These are phyloP conservation scores for Sparassis latifolia DNA, from an alignment of 1,284 basidiomycete genomes.

Conservation along the genomic window DNA sequence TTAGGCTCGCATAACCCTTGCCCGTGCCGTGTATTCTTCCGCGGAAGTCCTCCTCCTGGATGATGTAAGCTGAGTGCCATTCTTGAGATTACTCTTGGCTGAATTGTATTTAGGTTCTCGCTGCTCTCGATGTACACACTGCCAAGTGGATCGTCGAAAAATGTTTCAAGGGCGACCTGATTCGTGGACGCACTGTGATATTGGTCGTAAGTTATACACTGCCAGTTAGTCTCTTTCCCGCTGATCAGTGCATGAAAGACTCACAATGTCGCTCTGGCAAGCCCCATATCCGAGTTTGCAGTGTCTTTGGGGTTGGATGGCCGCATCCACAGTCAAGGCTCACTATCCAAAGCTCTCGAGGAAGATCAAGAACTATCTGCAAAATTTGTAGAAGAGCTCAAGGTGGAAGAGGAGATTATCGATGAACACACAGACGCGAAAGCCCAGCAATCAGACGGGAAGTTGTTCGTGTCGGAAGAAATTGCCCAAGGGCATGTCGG, in stretches of 20 bases:
- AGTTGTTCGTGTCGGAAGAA: conserved; percentile 55
- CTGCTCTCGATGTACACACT: conserved; percentile 57
- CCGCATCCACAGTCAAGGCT: conserved; percentile 41
- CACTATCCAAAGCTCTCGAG: conserved; percentile 36
- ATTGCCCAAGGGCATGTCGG: conserved; percentile 50
- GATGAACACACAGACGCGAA: conserved; percentile 22
- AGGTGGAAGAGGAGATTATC: conserved; percentile 35
- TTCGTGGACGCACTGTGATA: conserved; percentile 64
- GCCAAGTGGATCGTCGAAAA: conserved; percentile 72
- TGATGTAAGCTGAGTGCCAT: conserved; percentile 1
- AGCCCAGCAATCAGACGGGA: conserved; percentile 30
- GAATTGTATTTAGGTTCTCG: conserved; percentile 29
- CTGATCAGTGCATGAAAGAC: conserved; percentile 34
- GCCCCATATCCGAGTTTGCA: conserved; percentile 57
- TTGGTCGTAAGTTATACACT: conserved; percentile 48
- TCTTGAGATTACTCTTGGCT: background rate
- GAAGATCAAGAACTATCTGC: conserved; percentile 32
- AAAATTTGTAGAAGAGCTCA: conserved; percentile 35
- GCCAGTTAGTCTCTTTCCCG: no score
- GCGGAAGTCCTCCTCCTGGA: conserved; percentile 8
- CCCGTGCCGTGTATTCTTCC: conserved; percentile 7
- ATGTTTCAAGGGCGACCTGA: conserved; percentile 63
- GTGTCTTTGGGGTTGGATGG: conserved; percentile 53
- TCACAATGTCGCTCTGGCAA: conserved; percentile 66
- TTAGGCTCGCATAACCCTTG: conserved; percentile 8